These are phyloP conservation scores for Dactylellina leptospora DNA, from an alignment of 2,329 filamentous ascomycete species.

Conservation along the genomic window DNA sequence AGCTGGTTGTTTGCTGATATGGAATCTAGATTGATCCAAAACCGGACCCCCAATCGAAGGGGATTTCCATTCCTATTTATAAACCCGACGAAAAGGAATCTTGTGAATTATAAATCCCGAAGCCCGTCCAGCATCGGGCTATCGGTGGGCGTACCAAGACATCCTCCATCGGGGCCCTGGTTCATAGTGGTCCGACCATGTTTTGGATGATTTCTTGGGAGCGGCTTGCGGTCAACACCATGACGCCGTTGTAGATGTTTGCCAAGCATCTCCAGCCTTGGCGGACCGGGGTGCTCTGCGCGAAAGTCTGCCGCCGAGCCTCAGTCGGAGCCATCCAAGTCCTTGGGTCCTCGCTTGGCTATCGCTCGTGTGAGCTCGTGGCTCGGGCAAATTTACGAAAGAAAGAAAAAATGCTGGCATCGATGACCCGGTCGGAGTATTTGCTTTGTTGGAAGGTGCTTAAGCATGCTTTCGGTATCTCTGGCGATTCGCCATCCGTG, in stretches of 20 bases:
- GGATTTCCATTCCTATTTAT: constrained; percentile 48
- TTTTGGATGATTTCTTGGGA: constrained; percentile 31
- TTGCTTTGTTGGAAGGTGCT: constrained; percentile 1
- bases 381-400: constrained; percentile 26
- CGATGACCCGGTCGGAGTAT: background rate
- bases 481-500: constrained; percentile 8
- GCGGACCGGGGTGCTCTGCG: no score
- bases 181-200: constrained; percentile 13
- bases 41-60: constrained; percentile 16
- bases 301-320: constrained; percentile 38
- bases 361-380: constrained; percentile 24
- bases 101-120: constrained; percentile 13
- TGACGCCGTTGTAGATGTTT: constrained; percentile 45
- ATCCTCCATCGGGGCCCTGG: background rate
- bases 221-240: constrained; percentile 36
- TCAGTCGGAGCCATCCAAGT: constrained; percentile 23
- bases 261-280: constrained; percentile 52
- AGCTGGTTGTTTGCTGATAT: constrained; percentile 37
- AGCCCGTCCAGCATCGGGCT: constrained; percentile 15
- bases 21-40: constrained; percentile 45
- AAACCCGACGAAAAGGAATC: constrained; percentile 6
- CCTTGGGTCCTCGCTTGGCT: constrained; percentile 35
- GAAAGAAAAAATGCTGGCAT: background rate
- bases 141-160: constrained; percentile 26
- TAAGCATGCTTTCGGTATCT: constrained; percentile 1